Evolutionary conservation across 208 protist genomes (phyloP).

Genomic region (Naegleria fowleri): DNA sequence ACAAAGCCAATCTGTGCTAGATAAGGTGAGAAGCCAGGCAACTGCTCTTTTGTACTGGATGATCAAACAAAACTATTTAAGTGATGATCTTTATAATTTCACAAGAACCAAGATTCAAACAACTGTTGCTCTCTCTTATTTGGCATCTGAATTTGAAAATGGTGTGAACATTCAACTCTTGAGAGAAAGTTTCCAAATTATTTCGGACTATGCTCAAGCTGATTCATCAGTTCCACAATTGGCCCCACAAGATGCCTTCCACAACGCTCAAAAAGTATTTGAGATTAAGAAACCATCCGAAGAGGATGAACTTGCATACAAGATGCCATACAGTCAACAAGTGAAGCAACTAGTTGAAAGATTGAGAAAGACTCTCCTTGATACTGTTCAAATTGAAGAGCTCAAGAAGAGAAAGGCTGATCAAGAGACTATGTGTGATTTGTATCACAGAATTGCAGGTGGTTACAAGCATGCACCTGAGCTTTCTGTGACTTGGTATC

Average conservation of each 20-base stretch:
- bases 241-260: not conserved
- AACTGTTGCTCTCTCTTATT: conserved; percentile 28
- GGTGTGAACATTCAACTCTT: conserved; percentile 1
- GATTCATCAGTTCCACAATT: not conserved
- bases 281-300: conserved; percentile 31
- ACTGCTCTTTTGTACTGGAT: not conserved
- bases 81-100: conserved; percentile 34
- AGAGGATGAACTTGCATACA: not conserved
- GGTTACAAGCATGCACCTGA: conserved; percentile 53
- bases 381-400: conserved; percentile 40
- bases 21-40: not conserved
- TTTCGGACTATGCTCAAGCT: not conserved
- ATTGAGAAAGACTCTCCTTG: conserved; percentile 39
- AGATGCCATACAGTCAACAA: not conserved
- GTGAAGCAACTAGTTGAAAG: not conserved
- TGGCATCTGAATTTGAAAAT: not conserved
- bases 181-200: not conserved
- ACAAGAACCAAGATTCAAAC: conserved; percentile 42
- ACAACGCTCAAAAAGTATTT: not conserved
- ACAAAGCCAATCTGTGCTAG: not conserved
- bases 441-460: conserved; percentile 50
- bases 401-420: conserved; percentile 42
- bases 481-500: conserved; percentile 50
- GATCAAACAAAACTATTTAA: conserved; percentile 7
- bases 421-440: conserved; percentile 48